Conservation (phyloP, 768 basidiomycete species). For the Pluteus cervinus region DNA sequence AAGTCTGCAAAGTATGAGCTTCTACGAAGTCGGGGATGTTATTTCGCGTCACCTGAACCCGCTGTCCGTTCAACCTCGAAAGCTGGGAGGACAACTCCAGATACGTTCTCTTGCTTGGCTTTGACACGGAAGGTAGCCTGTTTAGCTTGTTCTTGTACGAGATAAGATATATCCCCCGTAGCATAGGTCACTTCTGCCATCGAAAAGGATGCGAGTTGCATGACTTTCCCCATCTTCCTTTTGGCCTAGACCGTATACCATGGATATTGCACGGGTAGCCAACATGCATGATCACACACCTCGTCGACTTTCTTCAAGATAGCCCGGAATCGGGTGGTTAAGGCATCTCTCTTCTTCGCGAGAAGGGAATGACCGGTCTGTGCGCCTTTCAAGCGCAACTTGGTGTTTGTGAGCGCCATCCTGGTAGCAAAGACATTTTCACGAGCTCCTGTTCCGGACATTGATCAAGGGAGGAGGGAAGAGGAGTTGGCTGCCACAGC, state of each 20-base stretch:
- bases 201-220: constrained; percentile 98
- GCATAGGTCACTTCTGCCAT: constrained; percentile 98
- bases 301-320: constrained; percentile 98
- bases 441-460: constrained; percentile 87
- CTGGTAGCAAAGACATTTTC: constrained; percentile 96
- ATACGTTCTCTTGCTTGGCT: constrained; percentile 96
- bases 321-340: constrained; percentile 89
- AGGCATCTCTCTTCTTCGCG: constrained; percentile 96
- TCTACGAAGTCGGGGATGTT: neutral
- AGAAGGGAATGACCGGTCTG: constrained; percentile 93
- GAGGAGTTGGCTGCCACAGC: constrained; percentile 4
- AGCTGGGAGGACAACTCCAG: constrained; percentile 90
- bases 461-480: constrained; percentile 23
- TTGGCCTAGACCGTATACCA: constrained; percentile 91
- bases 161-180: constrained; percentile 95
- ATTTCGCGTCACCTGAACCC: constrained; percentile 59
- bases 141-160: constrained; percentile 94
- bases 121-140: constrained; percentile 88
- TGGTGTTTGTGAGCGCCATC: constrained; percentile 95
- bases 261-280: too few species aligned
- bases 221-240: constrained; percentile 97
- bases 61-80: constrained; percentile 88
- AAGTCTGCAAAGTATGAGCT: constrained; percentile 53
- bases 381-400: constrained; percentile 82
- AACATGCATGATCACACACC: constrained; percentile 35